Percentiles rank a stretch among this genome's conserved stretches.
phyloP scores from a whole-genome alignment of 768 basidiomycete genomes.

The Mycena albidolilacea region DNA sequence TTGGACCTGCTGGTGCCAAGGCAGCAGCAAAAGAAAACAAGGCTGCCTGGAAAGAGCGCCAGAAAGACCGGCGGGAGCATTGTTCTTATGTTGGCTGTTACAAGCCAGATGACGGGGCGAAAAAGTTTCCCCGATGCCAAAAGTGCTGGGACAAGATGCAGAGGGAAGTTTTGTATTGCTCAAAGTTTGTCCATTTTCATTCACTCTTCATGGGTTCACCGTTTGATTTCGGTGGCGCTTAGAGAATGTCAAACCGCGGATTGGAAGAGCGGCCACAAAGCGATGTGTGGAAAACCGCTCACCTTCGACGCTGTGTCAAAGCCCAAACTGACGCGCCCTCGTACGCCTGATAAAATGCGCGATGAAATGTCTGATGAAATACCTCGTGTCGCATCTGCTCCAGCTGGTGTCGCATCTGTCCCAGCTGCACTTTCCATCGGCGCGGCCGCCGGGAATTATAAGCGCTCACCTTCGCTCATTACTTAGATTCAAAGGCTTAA shows the following conservation, averaged over 20 bases:
- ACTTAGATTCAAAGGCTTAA: background rate
- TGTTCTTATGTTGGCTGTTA: conserved; percentile 29
- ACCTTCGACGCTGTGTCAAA: conserved; percentile 32
- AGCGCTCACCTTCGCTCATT: conserved; percentile 8
- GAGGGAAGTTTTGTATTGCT: conserved; percentile 37
- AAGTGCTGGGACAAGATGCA: conserved; percentile 31
- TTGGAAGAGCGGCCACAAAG: conserved; percentile 38
- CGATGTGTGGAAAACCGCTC: conserved; percentile 40
- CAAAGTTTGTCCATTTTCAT: conserved; percentile 24
- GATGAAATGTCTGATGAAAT: too few species aligned
- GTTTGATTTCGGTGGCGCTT: background rate
- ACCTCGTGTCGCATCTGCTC: background rate
- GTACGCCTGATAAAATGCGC: background rate
- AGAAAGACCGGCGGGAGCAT: conserved; percentile 13
- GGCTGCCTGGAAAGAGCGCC: conserved; percentile 31
- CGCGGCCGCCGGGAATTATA: conserved; percentile 3
- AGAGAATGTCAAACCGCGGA: conserved; percentile 40
- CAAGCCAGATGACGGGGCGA: conserved; percentile 7
- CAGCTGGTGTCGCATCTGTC: background rate
- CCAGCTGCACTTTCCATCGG: background rate
- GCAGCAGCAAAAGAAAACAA: conserved; percentile 24
- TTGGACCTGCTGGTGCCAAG: conserved; percentile 22
- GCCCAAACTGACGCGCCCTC: background rate
- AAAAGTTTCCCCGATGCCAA: conserved; percentile 34
- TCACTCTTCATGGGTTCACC: background rate